Evolutionary conservation across 192 early-diverging fungal genomes (phyloP).

Genomic region (Entophlyctis luteolus): DNA sequence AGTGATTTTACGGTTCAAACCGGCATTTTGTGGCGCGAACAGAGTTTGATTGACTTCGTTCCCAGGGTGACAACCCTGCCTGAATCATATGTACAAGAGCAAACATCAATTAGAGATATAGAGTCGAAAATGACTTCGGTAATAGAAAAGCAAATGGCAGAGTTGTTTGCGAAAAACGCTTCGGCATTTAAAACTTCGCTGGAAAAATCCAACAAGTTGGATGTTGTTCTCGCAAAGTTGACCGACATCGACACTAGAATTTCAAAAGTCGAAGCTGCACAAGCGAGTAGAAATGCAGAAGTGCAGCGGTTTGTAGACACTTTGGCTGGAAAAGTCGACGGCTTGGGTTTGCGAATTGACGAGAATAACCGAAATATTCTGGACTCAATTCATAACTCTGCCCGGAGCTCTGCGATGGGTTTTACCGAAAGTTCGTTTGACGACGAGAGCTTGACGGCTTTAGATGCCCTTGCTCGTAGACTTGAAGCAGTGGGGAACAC

Average conservation of each 20-base stretch:
- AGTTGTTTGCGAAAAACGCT: constrained; percentile 2
- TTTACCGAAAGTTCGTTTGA: background rate
- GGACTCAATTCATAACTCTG: background rate
- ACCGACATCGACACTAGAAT: constrained; percentile 5
- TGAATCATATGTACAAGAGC: background rate
- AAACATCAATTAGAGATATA: background rate
- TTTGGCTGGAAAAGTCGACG: background rate
- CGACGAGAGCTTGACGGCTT: background rate
- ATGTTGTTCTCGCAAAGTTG: constrained; percentile 21
- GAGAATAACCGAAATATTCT: background rate
- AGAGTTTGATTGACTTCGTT: background rate
- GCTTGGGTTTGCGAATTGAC: background rate
- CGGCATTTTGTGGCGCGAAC: background rate
- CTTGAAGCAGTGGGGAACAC: constrained; percentile 2
- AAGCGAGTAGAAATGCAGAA: background rate
- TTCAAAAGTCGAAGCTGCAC: background rate
- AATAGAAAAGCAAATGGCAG: background rate
- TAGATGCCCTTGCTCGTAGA: constrained; percentile 1
- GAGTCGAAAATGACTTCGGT: background rate
- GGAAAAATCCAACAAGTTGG: background rate
- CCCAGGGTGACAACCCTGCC: too few species aligned
- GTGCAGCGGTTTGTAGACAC: background rate
- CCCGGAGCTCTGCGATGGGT: background rate
- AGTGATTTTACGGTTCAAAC: background rate
- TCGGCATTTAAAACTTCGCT: background rate